These are phyloP conservation scores for Anthracocystis panici-leucophaei DNA, from an alignment of 1,284 basidiomycete species.

Conservation along the genomic window DNA sequence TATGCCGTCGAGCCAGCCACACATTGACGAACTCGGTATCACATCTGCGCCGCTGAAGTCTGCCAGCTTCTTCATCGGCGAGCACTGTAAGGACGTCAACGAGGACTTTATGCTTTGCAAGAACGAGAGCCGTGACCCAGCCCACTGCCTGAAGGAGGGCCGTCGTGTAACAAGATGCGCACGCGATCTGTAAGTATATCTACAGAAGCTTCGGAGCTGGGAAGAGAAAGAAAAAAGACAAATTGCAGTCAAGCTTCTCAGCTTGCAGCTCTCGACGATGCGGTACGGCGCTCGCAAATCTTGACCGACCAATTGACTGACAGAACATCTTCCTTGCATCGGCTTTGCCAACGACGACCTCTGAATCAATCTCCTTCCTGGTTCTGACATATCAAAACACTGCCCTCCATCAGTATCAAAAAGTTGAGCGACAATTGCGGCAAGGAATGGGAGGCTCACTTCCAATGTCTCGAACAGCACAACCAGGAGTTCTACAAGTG, in stretches of 20 bases:
- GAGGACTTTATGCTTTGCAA: conserved; percentile 99
- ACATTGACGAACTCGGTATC: conserved; percentile 88
- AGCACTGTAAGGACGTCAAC: conserved; percentile 95
- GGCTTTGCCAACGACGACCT: neutral
- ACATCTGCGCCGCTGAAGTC: conserved; percentile 96
- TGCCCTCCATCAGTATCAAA: conserved; percentile 76
- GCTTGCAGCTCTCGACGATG: neutral
- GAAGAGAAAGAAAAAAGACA: neutral
- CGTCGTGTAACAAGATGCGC: conserved; percentile 95
- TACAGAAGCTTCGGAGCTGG: neutral
- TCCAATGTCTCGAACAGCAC: conserved; percentile 92
- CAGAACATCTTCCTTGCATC: neutral
- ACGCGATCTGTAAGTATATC: conserved; percentile 82
- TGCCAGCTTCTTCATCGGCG: conserved; percentile 96
- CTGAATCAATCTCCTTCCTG: neutral
- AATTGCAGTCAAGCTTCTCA: too few relatives aligned
- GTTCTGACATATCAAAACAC: too few relatives aligned
- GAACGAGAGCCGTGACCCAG: conserved; percentile 87
- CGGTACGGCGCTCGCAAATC: neutral
- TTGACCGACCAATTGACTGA: neutral
- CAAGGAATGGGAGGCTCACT: conserved; percentile 90
- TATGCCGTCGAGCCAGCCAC: conserved; percentile 73
- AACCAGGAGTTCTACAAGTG: conserved; percentile 97
- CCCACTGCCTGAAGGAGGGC: conserved; percentile 94
- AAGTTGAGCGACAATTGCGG: conserved; percentile 94